Evolutionary conservation across 2,329 filamentous ascomycete species (phyloP).

Genomic region (Fusarium cicatricum): DNA sequence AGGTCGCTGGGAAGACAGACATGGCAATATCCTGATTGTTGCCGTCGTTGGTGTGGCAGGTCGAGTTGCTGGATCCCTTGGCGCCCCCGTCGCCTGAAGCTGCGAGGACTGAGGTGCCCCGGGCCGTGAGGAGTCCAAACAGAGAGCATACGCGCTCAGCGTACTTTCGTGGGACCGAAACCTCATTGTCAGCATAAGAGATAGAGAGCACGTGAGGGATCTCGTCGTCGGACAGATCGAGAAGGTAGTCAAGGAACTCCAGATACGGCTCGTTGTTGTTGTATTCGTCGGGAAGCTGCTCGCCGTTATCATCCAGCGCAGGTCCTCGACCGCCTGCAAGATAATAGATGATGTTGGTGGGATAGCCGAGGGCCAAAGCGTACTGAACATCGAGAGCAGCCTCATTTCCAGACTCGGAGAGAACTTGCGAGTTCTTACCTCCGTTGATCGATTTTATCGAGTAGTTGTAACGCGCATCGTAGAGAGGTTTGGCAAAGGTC

Average conservation of each 20-base stretch:
- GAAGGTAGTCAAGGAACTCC: constrained; percentile 60
- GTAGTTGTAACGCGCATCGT: constrained; percentile 50
- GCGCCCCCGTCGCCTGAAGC: constrained; percentile 62
- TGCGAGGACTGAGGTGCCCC: constrained; percentile 61
- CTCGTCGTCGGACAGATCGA: constrained; percentile 52
- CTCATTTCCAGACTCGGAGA: constrained; percentile 51
- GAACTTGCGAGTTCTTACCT: constrained; percentile 54
- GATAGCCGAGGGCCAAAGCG: constrained; percentile 55
- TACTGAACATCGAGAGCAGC: constrained; percentile 60
- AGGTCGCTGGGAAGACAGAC: constrained; percentile 70
- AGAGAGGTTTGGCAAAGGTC: constrained; percentile 48
- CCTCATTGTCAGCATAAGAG: constrained; percentile 67
- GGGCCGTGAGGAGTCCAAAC: constrained; percentile 61
- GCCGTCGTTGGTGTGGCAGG: constrained; percentile 67
- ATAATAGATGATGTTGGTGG: constrained; percentile 55
- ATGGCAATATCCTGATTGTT: constrained; percentile 62
- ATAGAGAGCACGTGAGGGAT: constrained; percentile 65
- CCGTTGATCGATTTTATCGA: constrained; percentile 52
- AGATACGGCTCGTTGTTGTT: constrained; percentile 66
- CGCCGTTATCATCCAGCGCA: constrained; percentile 51
- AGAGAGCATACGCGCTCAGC: constrained; percentile 61
- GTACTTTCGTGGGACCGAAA: constrained; percentile 60
- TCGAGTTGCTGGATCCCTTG: constrained; percentile 55
- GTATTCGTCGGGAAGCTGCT: constrained; percentile 40
- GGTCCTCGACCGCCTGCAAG: constrained; percentile 54